These are phyloP conservation scores for Beauveria medogensis DNA, from an alignment of 2,329 filamentous ascomycete genomes.

Conservation along the genomic window DNA sequence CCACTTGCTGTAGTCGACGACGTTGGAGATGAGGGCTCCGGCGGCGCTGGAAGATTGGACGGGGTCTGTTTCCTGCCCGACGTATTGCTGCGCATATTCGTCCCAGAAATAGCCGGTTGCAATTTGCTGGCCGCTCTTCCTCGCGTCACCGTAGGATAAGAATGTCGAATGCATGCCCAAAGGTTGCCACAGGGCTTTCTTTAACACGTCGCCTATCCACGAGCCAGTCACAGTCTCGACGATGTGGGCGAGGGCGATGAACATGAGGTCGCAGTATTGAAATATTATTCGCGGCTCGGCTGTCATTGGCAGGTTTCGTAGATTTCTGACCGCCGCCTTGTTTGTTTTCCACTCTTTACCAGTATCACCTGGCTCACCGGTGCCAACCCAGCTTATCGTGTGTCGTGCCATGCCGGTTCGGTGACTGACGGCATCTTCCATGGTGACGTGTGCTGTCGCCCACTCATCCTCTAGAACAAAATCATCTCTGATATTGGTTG, in stretches of 20 bases:
- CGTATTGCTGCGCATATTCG: slow-evolving; percentile 12
- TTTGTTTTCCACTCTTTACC: background rate
- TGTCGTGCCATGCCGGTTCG: slow-evolving; percentile 30
- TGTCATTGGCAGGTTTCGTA: slow-evolving; percentile 33
- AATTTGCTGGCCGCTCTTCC: background rate
- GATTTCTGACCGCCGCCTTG: slow-evolving; percentile 8
- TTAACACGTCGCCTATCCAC: slow-evolving; percentile 28
- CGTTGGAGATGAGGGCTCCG: slow-evolving; percentile 30
- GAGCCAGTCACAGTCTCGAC: slow-evolving; percentile 28
- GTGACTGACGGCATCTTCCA: slow-evolving; percentile 47
- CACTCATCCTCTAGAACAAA: slow-evolving; percentile 40
- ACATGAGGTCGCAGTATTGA: slow-evolving; percentile 41
- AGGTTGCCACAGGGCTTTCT: slow-evolving; percentile 24
- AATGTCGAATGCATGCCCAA: slow-evolving; percentile 19
- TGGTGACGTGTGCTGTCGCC: slow-evolving; percentile 39
- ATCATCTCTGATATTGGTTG: slow-evolving; percentile 39
- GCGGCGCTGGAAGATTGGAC: slow-evolving; percentile 24
- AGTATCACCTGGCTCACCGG: background rate
- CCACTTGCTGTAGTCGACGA: slow-evolving; percentile 41
- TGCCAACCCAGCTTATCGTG: background rate
- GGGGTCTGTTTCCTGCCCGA: slow-evolving; percentile 17
- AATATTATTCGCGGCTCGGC: slow-evolving; percentile 32
- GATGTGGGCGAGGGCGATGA: slow-evolving; percentile 29
- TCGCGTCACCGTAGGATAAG: background rate
- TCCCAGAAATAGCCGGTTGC: background rate